phyloP scores from a whole-genome alignment of 2,329 filamentous ascomycete species.

The Calycina marina region DNA sequence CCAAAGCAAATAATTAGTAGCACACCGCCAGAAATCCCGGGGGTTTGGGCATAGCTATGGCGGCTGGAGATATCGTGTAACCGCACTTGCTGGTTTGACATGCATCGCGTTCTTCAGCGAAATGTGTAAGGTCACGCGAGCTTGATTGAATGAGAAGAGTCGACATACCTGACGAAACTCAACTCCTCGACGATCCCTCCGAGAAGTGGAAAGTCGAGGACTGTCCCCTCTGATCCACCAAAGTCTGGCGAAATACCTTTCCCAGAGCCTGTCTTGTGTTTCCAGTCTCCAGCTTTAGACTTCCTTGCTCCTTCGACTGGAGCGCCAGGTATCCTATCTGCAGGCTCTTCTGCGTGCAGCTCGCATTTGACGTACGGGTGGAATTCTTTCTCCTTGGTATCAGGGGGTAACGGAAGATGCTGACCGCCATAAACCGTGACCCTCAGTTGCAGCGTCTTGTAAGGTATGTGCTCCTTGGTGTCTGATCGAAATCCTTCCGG shows the following conservation, averaged over 20 bases:
- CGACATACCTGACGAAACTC: slow-evolving; percentile 53
- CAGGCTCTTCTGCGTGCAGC: slow-evolving; percentile 58
- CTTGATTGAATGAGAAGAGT: too few species aligned
- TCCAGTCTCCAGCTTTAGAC: slow-evolving; percentile 42
- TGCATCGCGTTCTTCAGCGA: too few species aligned
- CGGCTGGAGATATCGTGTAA: too few species aligned
- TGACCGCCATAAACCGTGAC: slow-evolving; percentile 68
- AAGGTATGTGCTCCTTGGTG: slow-evolving; percentile 22
- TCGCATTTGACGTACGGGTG: slow-evolving; percentile 67
- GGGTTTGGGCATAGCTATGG: too few species aligned
- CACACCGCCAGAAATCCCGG: too few species aligned
- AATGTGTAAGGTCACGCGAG: too few species aligned
- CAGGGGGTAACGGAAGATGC: slow-evolving; percentile 51
- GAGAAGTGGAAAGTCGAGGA: slow-evolving; percentile 43
- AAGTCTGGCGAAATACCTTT: slow-evolving; percentile 52
- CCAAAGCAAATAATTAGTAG: too few species aligned
- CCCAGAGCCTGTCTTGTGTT: slow-evolving; percentile 39
- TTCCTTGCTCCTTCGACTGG: slow-evolving; percentile 30
- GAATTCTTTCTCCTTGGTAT: slow-evolving; percentile 35
- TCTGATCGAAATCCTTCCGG: slow-evolving; percentile 53
- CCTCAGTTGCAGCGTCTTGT: slow-evolving; percentile 45
- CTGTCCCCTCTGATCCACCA: slow-evolving; percentile 31
- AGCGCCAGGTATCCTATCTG: slow-evolving; percentile 21
- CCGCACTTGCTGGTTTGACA: too few species aligned
- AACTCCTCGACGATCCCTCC: slow-evolving; percentile 49